These are phyloP conservation scores for Solanum clarkiae DNA, from an alignment of 257 asterid genomes.

Conservation along the genomic window DNA sequence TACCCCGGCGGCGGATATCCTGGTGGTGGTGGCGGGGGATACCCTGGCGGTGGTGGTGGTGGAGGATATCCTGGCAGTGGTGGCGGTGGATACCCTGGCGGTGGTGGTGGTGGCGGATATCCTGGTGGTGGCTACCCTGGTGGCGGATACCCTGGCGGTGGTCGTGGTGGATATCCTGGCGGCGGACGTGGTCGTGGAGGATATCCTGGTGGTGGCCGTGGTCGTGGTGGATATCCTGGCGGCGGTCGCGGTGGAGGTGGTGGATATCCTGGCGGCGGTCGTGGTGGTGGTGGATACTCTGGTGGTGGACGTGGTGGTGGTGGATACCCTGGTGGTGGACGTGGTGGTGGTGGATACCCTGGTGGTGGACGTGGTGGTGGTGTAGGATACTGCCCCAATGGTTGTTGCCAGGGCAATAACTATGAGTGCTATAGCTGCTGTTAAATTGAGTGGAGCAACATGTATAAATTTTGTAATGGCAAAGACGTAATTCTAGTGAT, in stretches of 20 bases:
- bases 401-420: neutral
- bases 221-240: neutral
- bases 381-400: neutral
- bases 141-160: neutral
- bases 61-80: neutral
- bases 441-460: neutral
- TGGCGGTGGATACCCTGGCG: constrained; percentile 1
- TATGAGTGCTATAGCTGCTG: neutral
- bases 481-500: neutral
- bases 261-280: neutral
- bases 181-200: neutral
- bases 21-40: neutral
- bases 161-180: neutral
- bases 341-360: neutral
- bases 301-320: neutral
- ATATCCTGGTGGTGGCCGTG: neutral
- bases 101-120: neutral
- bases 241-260: neutral
- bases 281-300: neutral
- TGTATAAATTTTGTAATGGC: neutral
- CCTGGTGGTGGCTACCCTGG: neutral
- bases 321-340: neutral
- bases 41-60: neutral
- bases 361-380: neutral
- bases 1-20: neutral